Evolutionary conservation across 2,329 filamentous ascomycete genomes (phyloP), one percentile per base, ranked within the genome.

Genomic region (Phialophora macrospora): DNA sequence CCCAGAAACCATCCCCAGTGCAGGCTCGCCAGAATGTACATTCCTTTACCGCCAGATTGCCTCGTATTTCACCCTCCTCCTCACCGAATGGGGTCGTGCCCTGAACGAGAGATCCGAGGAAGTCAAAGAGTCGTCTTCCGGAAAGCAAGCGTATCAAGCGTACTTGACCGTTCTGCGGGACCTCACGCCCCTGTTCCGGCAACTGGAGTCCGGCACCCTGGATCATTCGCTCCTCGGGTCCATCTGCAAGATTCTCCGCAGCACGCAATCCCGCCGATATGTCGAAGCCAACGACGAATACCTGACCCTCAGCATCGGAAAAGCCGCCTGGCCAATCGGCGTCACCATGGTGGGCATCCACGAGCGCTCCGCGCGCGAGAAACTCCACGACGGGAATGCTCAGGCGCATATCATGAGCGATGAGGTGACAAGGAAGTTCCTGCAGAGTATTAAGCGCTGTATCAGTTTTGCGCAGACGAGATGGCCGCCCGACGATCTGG

Each of bases 261-360:
- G 93, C 28, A 92, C 94, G 3, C 95, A 99, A 79, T 89, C 93
- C 75, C 86, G 93, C 66, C 87, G 92, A 69, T 99, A 99, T 75
- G 94, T 99, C 55, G 91, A 97, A 79, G 95, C 95, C 38, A 98
- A 98, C 76, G 92, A 99, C 76, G 93, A 92, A 0, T 99, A 99
- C 77, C 82, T 99, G 67, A 85, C 92, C 60, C 83, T 99, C 62
- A 96, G 92, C 76, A 99, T 99, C 74, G 93, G 93, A 70, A 97
- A 97, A 81, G 93, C 93, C 68, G 95, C 95, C 17, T 99, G 95
- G 95, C 95, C 95, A 26, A 99, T 99, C 74, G 95, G 95, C 79
- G 95, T 99, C 46, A 99, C 95, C 77, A 99, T 98, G 95, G 95
- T 99, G 74, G 95, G 95, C 83, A 99, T 99, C 73, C 95, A 99